These are phyloP conservation scores for Eragrostis nindensis DNA, from an alignment of 176 grass and related monocot genomes.

Conservation along the genomic window DNA sequence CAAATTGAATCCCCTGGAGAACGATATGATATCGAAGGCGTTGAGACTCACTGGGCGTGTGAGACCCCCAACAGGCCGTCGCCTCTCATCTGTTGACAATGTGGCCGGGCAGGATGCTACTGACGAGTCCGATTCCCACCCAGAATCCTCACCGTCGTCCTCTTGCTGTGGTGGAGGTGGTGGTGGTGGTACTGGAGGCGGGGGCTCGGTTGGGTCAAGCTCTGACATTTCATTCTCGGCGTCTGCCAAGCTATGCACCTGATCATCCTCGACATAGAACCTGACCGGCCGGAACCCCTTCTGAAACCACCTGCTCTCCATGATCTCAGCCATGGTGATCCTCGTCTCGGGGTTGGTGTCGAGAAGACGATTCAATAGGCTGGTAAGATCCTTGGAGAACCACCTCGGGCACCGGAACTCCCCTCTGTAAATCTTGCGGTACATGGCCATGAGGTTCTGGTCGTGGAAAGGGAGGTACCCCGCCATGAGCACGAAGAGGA, in stretches of 20 bases:
- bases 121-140: constrained; percentile 89
- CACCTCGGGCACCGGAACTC: constrained; percentile 90
- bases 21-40: constrained; percentile 96
- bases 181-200: constrained; percentile 1
- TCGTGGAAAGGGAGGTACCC: constrained; percentile 97
- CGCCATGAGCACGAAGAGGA: constrained; percentile 95
- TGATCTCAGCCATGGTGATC: constrained; percentile 77
- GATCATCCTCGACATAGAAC: constrained; percentile 92
- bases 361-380: constrained; percentile 59
- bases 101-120: constrained; percentile 91
- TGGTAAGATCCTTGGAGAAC: constrained; percentile 84
- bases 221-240: constrained; percentile 18
- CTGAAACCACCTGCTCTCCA: constrained; percentile 94
- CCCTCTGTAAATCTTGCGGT: constrained; percentile 91
- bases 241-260: constrained; percentile 66
- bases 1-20: constrained; percentile 85
- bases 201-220: constrained; percentile 34
- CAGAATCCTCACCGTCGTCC: constrained; percentile 62
- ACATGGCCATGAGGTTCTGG: constrained; percentile 94
- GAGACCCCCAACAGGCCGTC: constrained; percentile 36
- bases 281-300: constrained; percentile 81
- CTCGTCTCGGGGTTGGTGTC: constrained; percentile 83
- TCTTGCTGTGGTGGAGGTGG: constrained; percentile 27
- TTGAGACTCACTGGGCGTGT: constrained; percentile 85
- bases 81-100: constrained; percentile 61